phyloP scores from a whole-genome alignment of 192 early-diverging fungal genomes.

The Dimargaris verticillata region DNA sequence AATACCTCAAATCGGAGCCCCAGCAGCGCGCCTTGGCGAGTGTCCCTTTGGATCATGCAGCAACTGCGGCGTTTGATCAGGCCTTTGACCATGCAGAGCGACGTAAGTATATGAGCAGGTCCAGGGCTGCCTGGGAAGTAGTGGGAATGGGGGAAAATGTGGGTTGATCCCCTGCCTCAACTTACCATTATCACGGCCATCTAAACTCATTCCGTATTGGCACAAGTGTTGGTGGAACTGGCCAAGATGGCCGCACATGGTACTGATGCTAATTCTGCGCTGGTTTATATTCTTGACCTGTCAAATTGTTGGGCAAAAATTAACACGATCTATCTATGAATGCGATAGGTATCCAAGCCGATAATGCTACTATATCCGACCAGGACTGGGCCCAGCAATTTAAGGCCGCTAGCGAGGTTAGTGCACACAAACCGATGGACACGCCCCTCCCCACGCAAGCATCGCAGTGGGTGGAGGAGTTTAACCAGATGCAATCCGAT shows the following conservation, averaged over 20 bases:
- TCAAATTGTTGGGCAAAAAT: neutral
- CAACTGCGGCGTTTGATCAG: constrained; percentile 47
- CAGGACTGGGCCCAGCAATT: constrained; percentile 17
- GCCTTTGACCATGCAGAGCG: constrained; percentile 45
- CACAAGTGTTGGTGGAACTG: constrained; percentile 9
- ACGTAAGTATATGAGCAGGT: no score
- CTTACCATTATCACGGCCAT: neutral
- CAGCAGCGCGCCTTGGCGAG: constrained; percentile 12
- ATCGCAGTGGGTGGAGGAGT: constrained; percentile 20
- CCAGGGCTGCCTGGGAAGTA: neutral
- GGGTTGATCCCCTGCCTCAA: no score
- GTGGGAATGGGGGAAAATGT: neutral
- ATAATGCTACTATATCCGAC: neutral
- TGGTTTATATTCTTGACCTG: constrained; percentile 4
- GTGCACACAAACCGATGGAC: constrained; percentile 13
- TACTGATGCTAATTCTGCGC: neutral
- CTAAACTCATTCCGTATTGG: constrained; percentile 17
- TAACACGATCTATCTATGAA: neutral
- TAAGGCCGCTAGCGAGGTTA: constrained; percentile 18
- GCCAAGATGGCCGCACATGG: neutral
- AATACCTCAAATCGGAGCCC: constrained; percentile 7
- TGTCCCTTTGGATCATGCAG: constrained; percentile 16
- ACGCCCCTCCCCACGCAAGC: constrained; percentile 17
- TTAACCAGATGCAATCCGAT: constrained; percentile 24
- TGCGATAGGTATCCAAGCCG: neutral